Conservation (phyloP, 2,329 filamentous ascomycete genomes). For the Fusarium anguioides region DNA sequence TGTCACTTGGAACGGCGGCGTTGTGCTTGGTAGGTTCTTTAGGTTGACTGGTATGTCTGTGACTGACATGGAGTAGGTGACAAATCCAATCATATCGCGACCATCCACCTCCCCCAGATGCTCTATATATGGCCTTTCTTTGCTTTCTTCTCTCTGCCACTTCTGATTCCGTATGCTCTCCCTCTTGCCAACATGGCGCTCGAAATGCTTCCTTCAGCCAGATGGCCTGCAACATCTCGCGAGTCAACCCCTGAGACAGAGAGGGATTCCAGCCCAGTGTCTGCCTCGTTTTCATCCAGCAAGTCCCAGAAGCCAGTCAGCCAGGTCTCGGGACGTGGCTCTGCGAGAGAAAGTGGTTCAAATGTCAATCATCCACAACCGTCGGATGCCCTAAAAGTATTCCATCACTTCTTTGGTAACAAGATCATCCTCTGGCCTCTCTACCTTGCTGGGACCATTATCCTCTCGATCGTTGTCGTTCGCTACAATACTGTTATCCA, state of each 20-base stretch:
- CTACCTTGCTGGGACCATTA: slow-evolving; percentile 51
- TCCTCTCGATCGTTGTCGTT: slow-evolving; percentile 62
- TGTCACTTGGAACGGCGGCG: slow-evolving; percentile 87
- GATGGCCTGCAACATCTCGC: background rate
- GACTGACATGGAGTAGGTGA: slow-evolving; percentile 70
- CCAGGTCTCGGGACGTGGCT: background rate
- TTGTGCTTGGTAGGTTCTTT: slow-evolving; percentile 78
- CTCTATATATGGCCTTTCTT: slow-evolving; percentile 95
- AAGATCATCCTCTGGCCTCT: slow-evolving; percentile 52
- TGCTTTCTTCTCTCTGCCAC: slow-evolving; percentile 86
- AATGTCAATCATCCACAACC: background rate
- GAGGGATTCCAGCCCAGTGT: background rate
- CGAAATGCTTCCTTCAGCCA: background rate
- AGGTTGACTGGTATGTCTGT: background rate
- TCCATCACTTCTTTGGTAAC: slow-evolving; percentile 42
- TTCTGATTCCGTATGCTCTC: slow-evolving; percentile 68
- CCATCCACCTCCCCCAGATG: slow-evolving; percentile 89
- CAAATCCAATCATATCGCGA: slow-evolving; percentile 92
- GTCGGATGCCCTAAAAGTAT: slow-evolving; percentile 24
- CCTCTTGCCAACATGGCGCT: slow-evolving; percentile 44
- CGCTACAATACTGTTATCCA: slow-evolving; percentile 92
- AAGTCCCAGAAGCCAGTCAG: slow-evolving; percentile 1
- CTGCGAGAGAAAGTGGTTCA: background rate
- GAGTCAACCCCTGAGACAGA: background rate
- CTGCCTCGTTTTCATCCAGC: background rate